Base-by-base conservation (phyloP, 2,329 filamentous ascomycete species). In the Aureobasidium sp. region DNA sequence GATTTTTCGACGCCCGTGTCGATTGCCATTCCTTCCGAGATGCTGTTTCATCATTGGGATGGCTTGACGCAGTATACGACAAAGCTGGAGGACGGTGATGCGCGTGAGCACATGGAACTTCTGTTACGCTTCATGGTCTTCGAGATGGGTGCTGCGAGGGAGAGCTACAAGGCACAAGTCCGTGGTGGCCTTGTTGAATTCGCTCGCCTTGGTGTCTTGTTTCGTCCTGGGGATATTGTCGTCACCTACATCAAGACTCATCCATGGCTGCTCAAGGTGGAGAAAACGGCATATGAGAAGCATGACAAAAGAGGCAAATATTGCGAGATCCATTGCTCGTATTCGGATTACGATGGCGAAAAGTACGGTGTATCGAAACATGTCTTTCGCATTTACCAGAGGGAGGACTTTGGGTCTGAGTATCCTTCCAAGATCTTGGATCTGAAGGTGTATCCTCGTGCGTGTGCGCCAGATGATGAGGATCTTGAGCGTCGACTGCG, bases 21-120 rank as follows among this genome's bases (percentile, higher is more conserved):
- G 1, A 45, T 34, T 4, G 27, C 41, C 7, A 16, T 45, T 6
- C 41, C 41, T 3, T 45, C 41, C 27, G 41, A 45, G 6, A 45
- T 45, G 27, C 7, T 45, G 27, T 45, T 45, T n/a, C 41, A 45
- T 14, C 41, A 45, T 11, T 45, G 41, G 41, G 40, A 44, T 12
- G 40, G 14, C 14, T 34, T 45, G 29, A 27, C 32, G 6, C 32
- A 16, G 8, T 24, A 45, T 14, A 24, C 5, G 8, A 14, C 19
- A 3, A 19, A 24, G 3, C 3, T 45, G 27, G 14, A 34, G 14
- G 29, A 30, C 16, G 40, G 30, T 12, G 12, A 24, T 14, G 40
- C 40, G 3, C 40, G 17, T n/a, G 19, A 24, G 6, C 40, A 44
- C 21, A 16, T 44, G 10, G 25, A 8, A 1, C 11, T 44, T 6